These are phyloP conservation scores for Xylaria hypoxylon DNA, from an alignment of 2,329 filamentous ascomycete genomes.

Conservation along the genomic window DNA sequence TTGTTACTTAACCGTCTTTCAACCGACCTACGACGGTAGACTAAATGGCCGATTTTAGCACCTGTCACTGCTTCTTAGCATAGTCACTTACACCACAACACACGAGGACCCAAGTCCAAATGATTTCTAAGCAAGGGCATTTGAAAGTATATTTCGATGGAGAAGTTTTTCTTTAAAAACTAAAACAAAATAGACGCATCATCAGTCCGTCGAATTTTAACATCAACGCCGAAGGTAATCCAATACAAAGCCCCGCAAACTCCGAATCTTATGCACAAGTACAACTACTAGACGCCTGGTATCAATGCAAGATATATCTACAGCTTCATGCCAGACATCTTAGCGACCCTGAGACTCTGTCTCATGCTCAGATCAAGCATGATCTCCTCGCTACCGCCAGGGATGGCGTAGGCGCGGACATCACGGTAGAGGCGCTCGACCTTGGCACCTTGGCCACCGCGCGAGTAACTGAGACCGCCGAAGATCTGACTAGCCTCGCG, in stretches of 20 bases:
- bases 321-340: conserved; percentile 95
- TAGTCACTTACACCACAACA: no score
- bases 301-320: conserved; percentile 56
- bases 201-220: neutral
- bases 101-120: no score
- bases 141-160: no score
- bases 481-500: conserved; percentile 98
- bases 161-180: neutral
- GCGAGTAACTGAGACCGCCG: conserved; percentile 89
- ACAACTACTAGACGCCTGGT: neutral
- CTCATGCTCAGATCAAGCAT: conserved; percentile 97
- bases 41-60: no score
- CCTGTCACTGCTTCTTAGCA: no score
- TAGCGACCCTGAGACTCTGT: conserved; percentile 87
- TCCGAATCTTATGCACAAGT: conserved; percentile 11
- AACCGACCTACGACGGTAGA: no score
- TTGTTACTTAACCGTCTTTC: conserved; percentile 14
- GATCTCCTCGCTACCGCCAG: conserved; percentile 96
- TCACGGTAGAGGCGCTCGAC: conserved; percentile 95
- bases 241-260: neutral
- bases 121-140: no score
- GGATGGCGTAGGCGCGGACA: conserved; percentile 95
- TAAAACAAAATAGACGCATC: neutral
- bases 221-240: conserved; percentile 1
- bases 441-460: conserved; percentile 95